phyloP scores from a whole-genome alignment of 2,329 filamentous ascomycete species.

The Alternaria triticina region DNA sequence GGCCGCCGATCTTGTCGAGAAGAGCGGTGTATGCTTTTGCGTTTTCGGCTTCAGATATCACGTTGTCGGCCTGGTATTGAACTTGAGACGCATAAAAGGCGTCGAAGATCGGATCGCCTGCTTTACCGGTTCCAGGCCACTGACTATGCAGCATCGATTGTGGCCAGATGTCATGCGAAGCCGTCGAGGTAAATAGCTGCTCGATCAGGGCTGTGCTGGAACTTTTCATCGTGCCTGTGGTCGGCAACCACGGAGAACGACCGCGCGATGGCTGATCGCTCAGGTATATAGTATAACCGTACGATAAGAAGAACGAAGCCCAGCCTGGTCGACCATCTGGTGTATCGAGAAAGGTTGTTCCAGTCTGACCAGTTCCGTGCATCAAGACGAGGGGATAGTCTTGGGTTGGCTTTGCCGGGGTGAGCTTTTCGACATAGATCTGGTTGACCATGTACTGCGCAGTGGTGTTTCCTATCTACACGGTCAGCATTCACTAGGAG shows the following conservation, averaged over 20 bases:
- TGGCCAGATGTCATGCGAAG: constrained; percentile 49
- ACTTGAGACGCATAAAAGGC: constrained; percentile 55
- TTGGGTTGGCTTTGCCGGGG: constrained; percentile 9
- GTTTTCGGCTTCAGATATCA: constrained; percentile 40
- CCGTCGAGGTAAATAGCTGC: constrained; percentile 44
- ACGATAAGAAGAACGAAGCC: constrained; percentile 56
- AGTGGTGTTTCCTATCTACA: neutral
- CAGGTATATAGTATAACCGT: constrained; percentile 58
- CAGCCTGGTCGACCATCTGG: constrained; percentile 58
- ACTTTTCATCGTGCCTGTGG: constrained; percentile 26
- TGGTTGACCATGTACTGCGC: constrained; percentile 12
- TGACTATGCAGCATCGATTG: no score
- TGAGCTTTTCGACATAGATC: constrained; percentile 29
- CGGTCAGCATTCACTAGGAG: neutral
- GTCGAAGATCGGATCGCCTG: constrained; percentile 58
- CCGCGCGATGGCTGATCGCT: constrained; percentile 56
- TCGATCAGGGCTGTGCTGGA: constrained; percentile 23
- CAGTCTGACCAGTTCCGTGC: constrained; percentile 36
- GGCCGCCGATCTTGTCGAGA: constrained; percentile 53
- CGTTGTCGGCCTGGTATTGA: constrained; percentile 42
- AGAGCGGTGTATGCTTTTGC: constrained; percentile 52
- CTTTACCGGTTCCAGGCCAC: constrained; percentile 47
- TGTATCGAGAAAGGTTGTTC: constrained; percentile 51
- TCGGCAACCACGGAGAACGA: constrained; percentile 53
- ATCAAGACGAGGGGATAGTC: constrained; percentile 37